A percentile compares a stretch with the other conserved stretches of the same genome.
Conservation (phyloP, 208 protist species). For the Leishmania lainsoni region DNA sequence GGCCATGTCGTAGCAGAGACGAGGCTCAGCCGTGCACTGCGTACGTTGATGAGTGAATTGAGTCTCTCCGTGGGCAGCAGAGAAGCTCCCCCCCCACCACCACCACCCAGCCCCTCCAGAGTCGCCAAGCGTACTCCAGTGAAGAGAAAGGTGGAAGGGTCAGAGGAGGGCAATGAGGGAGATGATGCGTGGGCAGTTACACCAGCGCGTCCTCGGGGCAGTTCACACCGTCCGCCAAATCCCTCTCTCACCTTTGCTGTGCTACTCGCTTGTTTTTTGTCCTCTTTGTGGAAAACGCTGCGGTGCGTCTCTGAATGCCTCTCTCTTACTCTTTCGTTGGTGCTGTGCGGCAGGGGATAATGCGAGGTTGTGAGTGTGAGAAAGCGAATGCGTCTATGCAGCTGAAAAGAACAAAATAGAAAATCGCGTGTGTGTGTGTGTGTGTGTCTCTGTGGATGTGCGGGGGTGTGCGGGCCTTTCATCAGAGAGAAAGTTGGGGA, state of each 20-base stretch:
- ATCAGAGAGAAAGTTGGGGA: background rate
- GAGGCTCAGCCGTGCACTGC: background rate
- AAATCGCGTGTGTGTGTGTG: background rate
- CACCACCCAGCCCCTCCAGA: background rate
- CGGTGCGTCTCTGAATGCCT: too few relatives aligned
- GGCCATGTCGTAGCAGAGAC: background rate
- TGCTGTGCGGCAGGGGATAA: background rate
- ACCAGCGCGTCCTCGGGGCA: too few relatives aligned
- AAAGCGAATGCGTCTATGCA: background rate
- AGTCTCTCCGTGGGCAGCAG: too few relatives aligned
- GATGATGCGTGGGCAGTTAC: too few relatives aligned
- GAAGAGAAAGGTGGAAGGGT: background rate
- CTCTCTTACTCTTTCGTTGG: constrained; percentile 9
- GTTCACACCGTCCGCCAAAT: too few relatives aligned
- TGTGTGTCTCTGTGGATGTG: too few relatives aligned
- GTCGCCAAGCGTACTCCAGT: background rate
- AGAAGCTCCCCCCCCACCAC: too few relatives aligned
- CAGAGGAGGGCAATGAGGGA: too few relatives aligned
- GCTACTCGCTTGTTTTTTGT: too few relatives aligned
- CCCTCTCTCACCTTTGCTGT: too few relatives aligned
- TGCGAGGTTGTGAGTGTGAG: background rate
- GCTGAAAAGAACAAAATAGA: constrained; percentile 3
- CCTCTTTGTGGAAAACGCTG: too few relatives aligned
- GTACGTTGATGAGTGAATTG: background rate
- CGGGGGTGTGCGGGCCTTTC: background rate